These are phyloP conservation scores for Priceomyces haplophilus DNA, from an alignment of 805 yeast species.

Conservation along the genomic window DNA sequence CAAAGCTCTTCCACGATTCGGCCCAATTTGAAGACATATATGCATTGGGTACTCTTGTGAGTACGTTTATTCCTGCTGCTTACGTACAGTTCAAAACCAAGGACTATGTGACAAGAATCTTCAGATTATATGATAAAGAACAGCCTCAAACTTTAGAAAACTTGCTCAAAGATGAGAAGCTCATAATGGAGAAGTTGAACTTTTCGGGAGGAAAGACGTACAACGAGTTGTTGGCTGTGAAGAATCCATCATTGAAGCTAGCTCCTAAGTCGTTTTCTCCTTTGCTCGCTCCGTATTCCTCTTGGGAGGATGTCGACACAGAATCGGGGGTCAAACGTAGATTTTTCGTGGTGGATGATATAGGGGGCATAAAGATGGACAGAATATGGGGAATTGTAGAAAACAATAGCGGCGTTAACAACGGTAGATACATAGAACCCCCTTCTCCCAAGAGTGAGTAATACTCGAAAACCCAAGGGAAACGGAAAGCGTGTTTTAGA, in stretches of 20 bases:
- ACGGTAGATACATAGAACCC: conserved; percentile 51
- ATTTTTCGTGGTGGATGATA: conserved; percentile 64
- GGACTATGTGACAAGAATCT: conserved; percentile 70
- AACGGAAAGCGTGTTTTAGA: not conserved
- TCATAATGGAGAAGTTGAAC: conserved; percentile 65
- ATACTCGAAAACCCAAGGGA: not conserved
- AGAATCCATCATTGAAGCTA: conserved; percentile 37
- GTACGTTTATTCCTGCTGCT: conserved; percentile 57
- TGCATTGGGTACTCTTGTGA: conserved; percentile 41
- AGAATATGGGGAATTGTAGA: conserved; percentile 83
- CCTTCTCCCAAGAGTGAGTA: not conserved
- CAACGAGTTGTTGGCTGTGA: conserved; percentile 56
- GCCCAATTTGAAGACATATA: conserved; percentile 51
- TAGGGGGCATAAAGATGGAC: conserved; percentile 83
- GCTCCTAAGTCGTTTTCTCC: conserved; percentile 18
- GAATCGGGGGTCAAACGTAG: conserved; percentile 33
- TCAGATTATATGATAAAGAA: conserved; percentile 61
- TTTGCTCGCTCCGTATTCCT: conserved; percentile 24
- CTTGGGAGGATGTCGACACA: conserved; percentile 40
- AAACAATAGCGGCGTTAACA: conserved; percentile 58
- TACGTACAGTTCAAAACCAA: conserved; percentile 49
- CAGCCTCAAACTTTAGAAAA: conserved; percentile 64
- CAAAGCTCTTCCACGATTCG: conserved; percentile 56
- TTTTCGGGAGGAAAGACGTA: conserved; percentile 64
- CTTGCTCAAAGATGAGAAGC: conserved; percentile 57